Conservation (phyloP, 805 yeast species). For the Kuraishia ogatae region DNA sequence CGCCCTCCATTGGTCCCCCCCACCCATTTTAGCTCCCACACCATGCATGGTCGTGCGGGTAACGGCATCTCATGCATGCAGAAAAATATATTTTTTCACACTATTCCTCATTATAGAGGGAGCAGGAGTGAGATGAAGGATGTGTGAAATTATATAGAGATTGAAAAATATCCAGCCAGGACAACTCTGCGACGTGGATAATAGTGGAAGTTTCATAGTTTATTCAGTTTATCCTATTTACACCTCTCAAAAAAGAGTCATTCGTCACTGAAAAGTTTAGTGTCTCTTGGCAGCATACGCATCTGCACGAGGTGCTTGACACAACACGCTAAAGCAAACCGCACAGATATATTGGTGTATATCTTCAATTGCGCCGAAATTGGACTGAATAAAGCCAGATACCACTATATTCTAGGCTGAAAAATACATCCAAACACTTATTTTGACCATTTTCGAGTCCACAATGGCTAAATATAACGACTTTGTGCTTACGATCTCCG, state of each 20-base stretch:
- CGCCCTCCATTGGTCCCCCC: too few relatives aligned
- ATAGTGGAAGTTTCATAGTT: background rate
- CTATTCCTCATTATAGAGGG: background rate
- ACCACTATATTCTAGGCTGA: too few relatives aligned
- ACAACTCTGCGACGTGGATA: too few relatives aligned
- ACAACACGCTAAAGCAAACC: background rate
- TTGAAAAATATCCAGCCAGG: too few relatives aligned
- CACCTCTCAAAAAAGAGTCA: too few relatives aligned
- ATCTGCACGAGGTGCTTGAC: background rate
- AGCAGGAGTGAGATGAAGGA: background rate
- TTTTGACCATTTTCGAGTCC: too few relatives aligned
- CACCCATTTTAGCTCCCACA: too few relatives aligned
- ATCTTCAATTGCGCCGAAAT: background rate
- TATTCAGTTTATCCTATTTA: too few relatives aligned
- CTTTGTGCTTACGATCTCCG: conserved; percentile 67
- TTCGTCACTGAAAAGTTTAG: too few relatives aligned
- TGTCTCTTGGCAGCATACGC: background rate
- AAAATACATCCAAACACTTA: too few relatives aligned
- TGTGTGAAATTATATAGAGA: background rate
- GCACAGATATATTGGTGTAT: background rate
- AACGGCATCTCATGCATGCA: background rate
- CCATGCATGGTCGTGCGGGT: background rate
- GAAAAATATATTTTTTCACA: background rate
- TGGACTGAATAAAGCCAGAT: too few relatives aligned
- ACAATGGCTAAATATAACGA: conserved; percentile 26